These are phyloP conservation scores for Torulaspora indica DNA, from an alignment of 805 yeast species.

Conservation along the genomic window DNA sequence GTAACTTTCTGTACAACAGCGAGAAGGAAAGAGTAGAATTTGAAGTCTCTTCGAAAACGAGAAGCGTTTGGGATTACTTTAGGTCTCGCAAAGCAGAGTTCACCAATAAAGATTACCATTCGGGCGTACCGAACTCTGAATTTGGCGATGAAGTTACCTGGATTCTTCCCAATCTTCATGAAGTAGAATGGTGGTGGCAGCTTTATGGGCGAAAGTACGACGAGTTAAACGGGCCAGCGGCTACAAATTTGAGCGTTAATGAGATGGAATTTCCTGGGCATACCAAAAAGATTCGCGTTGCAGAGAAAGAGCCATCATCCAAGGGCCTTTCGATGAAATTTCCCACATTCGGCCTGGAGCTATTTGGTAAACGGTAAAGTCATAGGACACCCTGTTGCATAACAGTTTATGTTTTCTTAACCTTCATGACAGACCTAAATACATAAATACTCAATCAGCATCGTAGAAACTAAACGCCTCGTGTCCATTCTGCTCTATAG, in stretches of 20 bases:
- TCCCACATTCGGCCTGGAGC: conserved; percentile 25
- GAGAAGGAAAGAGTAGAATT: conserved; percentile 58
- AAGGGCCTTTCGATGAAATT: conserved; percentile 15
- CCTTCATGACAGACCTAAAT: conserved; percentile 3
- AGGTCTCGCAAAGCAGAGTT: conserved; percentile 70
- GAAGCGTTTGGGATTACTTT: conserved; percentile 93
- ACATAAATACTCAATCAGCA: conserved; percentile 19
- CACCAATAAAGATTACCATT: conserved; percentile 45
- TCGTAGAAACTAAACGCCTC: conserved; percentile 45
- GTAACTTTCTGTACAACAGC: conserved; percentile 74
- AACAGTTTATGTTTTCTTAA: background rate
- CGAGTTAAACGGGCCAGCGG: conserved; percentile 46
- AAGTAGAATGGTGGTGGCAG: conserved; percentile 85
- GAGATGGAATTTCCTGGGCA: background rate
- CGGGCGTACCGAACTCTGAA: conserved; percentile 21
- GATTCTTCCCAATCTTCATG: conserved; percentile 47
- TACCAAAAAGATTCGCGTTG: background rate
- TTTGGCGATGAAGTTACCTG: conserved; percentile 33
- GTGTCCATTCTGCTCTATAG: conserved; percentile 25
- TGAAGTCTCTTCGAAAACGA: conserved; percentile 46
- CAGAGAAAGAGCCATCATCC: conserved; percentile 4
- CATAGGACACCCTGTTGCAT: background rate
- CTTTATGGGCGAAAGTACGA: conserved; percentile 70
- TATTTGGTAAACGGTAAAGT: conserved; percentile 22
- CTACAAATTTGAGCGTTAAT: background rate